Base-by-base conservation (phyloP, 192 early-diverging fungal genomes). In the Jimgerdemannia flammicorona region DNA sequence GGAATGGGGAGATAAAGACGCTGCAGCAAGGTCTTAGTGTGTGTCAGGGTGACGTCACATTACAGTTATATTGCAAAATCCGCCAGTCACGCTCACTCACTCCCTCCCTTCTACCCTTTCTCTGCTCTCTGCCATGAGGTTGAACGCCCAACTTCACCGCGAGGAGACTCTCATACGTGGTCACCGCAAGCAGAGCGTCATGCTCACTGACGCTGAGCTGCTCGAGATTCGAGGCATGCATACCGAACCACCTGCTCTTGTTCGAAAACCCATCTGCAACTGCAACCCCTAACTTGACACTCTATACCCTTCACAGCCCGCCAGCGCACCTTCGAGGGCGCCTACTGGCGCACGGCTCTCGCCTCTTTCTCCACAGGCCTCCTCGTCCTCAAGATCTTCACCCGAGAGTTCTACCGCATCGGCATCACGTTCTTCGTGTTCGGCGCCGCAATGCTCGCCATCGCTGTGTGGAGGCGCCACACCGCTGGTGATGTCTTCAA, bases 291-390 rank as follows among this genome's bases (percentile, higher is more conserved):
- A 65, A 18, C 42, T 20, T 54, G 44, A 41, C 44, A 70, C 3
- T 41, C 20, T 79, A 29, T 43, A 29, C 29, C 29, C 29, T 73
- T 39, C 8, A 67, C 71, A 89, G 88, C 88, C 8, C 76, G 84
- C 3, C 86, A 89, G 65, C 49, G 88, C n/a, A 89, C 88, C 0
- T 89, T 87, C 69, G 88, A 89, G 74, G 88, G 88, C 3, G 86
- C 88, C 29, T 89, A 89, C 76, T 86, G 86, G 86, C 65, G 88
- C 59, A 89, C 88, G 7, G 80, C 85, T 49, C 69, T 89, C 10
- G 83, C 84, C 9, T 65, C 88, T 44, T 87, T 89, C 64, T 85
- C 85, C 3, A 84, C 83, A 65, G 86, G 86, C 4, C 76, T 89
- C 66, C 66, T 89, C 29, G 82, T 89, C 67, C 59, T 89, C 17